Conservation (phyloP, 139 green algal species). For the Pseudopediastrum boryanum region DNA sequence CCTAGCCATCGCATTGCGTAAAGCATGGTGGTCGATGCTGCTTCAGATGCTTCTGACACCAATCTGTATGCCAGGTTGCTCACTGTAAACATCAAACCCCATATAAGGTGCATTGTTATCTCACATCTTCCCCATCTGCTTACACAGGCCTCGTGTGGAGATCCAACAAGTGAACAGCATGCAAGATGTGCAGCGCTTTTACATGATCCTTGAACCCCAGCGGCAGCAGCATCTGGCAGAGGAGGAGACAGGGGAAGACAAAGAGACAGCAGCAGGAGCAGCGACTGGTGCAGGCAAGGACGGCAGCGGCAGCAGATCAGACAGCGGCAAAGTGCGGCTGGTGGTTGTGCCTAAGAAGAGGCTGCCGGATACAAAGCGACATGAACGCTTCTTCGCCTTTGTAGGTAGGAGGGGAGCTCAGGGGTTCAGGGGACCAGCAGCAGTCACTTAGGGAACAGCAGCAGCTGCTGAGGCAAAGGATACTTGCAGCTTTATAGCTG, state of each 20-base stretch:
- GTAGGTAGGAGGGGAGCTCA: slow-evolving; percentile 22
- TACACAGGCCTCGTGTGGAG: background rate
- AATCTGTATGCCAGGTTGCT: too few relatives aligned
- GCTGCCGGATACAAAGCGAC: slow-evolving; percentile 9
- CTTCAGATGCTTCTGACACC: too few relatives aligned
- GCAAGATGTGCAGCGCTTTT: slow-evolving; percentile 31
- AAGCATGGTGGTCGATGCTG: too few relatives aligned
- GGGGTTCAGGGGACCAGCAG: too few relatives aligned
- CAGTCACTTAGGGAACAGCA: background rate
- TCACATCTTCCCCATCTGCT: too few relatives aligned
- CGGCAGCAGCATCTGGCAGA: slow-evolving; percentile 7
- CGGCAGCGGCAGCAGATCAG: background rate
- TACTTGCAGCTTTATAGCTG: background rate
- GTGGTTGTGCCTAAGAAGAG: slow-evolving; percentile 25
- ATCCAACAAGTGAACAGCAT: background rate
- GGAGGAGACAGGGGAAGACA: too few relatives aligned
- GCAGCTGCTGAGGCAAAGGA: background rate
- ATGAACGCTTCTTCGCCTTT: slow-evolving; percentile 24
- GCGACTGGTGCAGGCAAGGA: background rate
- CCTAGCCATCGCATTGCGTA: too few relatives aligned
- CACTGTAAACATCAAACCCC: too few relatives aligned
- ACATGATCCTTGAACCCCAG: slow-evolving; percentile 30
- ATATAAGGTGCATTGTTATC: too few relatives aligned
- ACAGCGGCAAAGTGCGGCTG: background rate
- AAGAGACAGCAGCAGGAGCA: too few relatives aligned